Conservation (phyloP, 148 eudicot genomes). For the Agrostemma githago region DNA sequence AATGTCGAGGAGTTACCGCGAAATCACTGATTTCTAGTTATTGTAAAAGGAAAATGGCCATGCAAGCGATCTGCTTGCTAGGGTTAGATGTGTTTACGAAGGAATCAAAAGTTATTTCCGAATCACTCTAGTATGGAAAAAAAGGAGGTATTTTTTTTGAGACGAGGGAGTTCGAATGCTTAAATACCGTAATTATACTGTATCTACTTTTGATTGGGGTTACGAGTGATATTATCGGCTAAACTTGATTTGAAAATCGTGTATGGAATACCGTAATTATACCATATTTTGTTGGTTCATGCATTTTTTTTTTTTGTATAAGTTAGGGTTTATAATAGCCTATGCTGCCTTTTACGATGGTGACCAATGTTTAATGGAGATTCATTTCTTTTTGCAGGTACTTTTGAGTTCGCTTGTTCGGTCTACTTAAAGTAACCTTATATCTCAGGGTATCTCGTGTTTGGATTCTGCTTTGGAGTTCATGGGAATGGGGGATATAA, state of each 20-base stretch:
- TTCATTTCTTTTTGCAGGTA: conserved; percentile 17
- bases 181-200: neutral
- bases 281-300: neutral
- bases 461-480: conserved; percentile 3
- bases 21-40: too few species aligned
- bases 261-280: neutral
- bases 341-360: neutral
- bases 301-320: neutral
- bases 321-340: neutral
- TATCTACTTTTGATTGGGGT: neutral
- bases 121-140: neutral
- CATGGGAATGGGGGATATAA: conserved; percentile 25
- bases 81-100: neutral
- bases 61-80: neutral
- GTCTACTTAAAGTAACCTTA: neutral
- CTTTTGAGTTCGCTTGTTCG: conserved; percentile 1
- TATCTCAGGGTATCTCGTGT: neutral
- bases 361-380: neutral
- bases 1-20: too few species aligned
- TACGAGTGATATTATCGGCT: neutral
- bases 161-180: neutral
- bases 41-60: neutral
- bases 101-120: neutral
- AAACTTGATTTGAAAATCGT: neutral
- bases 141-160: too few species aligned